A percentile compares a stretch with the other conserved stretches of the same genome.
Evolutionary conservation across 1,139 yeast genomes (phyloP).

Genomic region (Barnettozyma hawaiiensis): DNA sequence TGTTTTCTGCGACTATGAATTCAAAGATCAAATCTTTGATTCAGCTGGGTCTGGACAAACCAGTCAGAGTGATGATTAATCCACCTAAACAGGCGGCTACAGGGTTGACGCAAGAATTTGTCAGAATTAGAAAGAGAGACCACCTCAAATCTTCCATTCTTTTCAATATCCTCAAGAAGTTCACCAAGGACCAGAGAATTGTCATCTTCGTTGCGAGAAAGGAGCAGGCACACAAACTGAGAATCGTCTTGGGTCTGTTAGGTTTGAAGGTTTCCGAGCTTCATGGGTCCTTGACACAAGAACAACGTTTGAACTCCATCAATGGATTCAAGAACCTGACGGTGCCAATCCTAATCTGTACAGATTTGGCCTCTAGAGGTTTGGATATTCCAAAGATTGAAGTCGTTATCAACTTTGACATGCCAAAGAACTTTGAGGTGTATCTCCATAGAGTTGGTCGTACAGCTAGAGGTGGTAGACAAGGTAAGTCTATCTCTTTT

Average conservation of each 20-base stretch:
- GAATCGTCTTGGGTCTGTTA: slow-evolving; percentile 78
- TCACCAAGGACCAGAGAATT: slow-evolving; percentile 60
- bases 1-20: slow-evolving; percentile 98
- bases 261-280: slow-evolving; percentile 89
- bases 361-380: slow-evolving; percentile 99
- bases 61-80: slow-evolving; percentile 92
- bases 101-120: slow-evolving; percentile 86
- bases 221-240: slow-evolving; percentile 80
- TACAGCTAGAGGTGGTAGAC: slow-evolving; percentile 98
- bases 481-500: slow-evolving; percentile 86
- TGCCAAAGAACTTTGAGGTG: slow-evolving; percentile 89
- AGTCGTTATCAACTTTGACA: slow-evolving; percentile 86
- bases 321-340: slow-evolving; percentile 73
- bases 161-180: slow-evolving; percentile 59
- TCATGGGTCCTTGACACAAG: slow-evolving; percentile 93
- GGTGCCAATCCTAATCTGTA: slow-evolving; percentile 87
- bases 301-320: slow-evolving; percentile 84
- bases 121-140: slow-evolving; percentile 88
- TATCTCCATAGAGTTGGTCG: slow-evolving; percentile 98
- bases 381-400: slow-evolving; percentile 97
- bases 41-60: slow-evolving; percentile 79
- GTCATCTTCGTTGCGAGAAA: slow-evolving; percentile 91
- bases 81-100: slow-evolving; percentile 93
- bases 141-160: slow-evolving; percentile 76
- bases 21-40: slow-evolving; percentile 83